phyloP scores from a whole-genome alignment of 1,284 basidiomycete genomes.

The Boletus hoseneyae region DNA sequence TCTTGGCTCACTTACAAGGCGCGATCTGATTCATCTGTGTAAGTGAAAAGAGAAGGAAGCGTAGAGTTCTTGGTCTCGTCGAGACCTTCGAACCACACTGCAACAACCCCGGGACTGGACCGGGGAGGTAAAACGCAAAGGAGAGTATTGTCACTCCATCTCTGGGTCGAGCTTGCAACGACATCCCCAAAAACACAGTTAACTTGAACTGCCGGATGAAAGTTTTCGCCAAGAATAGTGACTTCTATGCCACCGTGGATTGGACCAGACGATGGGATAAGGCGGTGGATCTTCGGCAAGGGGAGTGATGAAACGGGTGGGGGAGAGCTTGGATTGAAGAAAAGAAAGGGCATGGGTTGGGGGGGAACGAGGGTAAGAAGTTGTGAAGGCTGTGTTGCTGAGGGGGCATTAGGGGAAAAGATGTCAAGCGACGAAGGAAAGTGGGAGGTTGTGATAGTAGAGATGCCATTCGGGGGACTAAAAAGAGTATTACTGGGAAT shows the following conservation, averaged over 20 bases:
- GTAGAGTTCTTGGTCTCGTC: slow-evolving; percentile 54
- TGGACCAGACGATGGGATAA: slow-evolving; percentile 91
- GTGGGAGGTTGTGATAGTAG: slow-evolving; percentile 15
- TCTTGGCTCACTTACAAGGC: slow-evolving; percentile 60
- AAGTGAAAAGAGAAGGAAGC: slow-evolving; percentile 74
- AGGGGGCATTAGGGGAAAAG: slow-evolving; percentile 14
- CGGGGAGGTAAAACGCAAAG: slow-evolving; percentile 91
- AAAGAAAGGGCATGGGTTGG: slow-evolving; percentile 50
- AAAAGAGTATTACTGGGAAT: slow-evolving; percentile 13
- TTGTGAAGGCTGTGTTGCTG: slow-evolving; percentile 21
- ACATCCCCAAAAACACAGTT: slow-evolving; percentile 88
- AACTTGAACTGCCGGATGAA: slow-evolving; percentile 66
- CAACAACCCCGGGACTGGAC: slow-evolving; percentile 81
- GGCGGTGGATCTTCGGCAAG: slow-evolving; percentile 70
- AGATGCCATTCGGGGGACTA: slow-evolving; percentile 12
- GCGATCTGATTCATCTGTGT: slow-evolving; percentile 87
- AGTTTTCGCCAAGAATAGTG: slow-evolving; percentile 89
- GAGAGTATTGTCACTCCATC: slow-evolving; percentile 92
- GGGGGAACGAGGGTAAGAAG: slow-evolving; percentile 23
- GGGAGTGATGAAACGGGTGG: slow-evolving; percentile 45
- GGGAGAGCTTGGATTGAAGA: slow-evolving; percentile 51
- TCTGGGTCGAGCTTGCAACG: slow-evolving; percentile 78
- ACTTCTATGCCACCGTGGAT: slow-evolving; percentile 94
- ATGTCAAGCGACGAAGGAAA: slow-evolving; percentile 20
- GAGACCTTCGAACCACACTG: slow-evolving; percentile 81